These are phyloP conservation scores for Rosellinia necatrix DNA, from an alignment of 2,329 filamentous ascomycete genomes.

Conservation along the genomic window DNA sequence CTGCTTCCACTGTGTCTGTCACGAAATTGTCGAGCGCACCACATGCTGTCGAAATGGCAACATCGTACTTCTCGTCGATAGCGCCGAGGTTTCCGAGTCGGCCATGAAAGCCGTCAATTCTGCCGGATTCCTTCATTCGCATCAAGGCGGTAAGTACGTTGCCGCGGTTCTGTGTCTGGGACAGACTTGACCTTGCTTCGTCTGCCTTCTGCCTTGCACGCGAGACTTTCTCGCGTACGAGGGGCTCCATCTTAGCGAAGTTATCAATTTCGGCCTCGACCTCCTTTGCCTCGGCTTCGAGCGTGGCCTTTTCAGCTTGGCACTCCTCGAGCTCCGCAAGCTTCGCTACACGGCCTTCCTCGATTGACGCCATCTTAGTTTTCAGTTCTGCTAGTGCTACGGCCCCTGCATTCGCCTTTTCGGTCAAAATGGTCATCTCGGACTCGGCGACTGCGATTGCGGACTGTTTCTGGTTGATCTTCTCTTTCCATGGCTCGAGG, in stretches of 20 bases:
- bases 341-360: slow-evolving; percentile 74
- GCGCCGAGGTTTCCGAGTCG: slow-evolving; percentile 91
- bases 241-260: slow-evolving; percentile 77
- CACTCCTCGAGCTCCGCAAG: slow-evolving; percentile 75
- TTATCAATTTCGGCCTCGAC: slow-evolving; percentile 74
- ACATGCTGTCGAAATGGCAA: slow-evolving; percentile 98
- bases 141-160: slow-evolving; percentile 91
- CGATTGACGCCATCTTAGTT: slow-evolving; percentile 74
- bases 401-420: slow-evolving; percentile 86
- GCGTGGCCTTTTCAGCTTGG: slow-evolving; percentile 70
- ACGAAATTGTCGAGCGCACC: slow-evolving; percentile 93
- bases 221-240: slow-evolving; percentile 82
- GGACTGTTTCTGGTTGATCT: slow-evolving; percentile 95
- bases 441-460: slow-evolving; percentile 93
- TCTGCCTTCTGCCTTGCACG: slow-evolving; percentile 92
- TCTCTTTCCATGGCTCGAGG: slow-evolving; percentile 94
- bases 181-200: slow-evolving; percentile 87
- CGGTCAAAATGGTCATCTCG: slow-evolving; percentile 87
- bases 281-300: slow-evolving; percentile 76
- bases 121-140: slow-evolving; percentile 92
- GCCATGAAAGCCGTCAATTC: slow-evolving; percentile 96
- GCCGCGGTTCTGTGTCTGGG: slow-evolving; percentile 88
- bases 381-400: slow-evolving; percentile 83
- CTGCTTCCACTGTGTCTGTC: slow-evolving; percentile 92
- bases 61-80: slow-evolving; percentile 92